These are phyloP conservation scores for Penicillium olsonii DNA, from an alignment of 2,329 filamentous ascomycete species.

Conservation along the genomic window DNA sequence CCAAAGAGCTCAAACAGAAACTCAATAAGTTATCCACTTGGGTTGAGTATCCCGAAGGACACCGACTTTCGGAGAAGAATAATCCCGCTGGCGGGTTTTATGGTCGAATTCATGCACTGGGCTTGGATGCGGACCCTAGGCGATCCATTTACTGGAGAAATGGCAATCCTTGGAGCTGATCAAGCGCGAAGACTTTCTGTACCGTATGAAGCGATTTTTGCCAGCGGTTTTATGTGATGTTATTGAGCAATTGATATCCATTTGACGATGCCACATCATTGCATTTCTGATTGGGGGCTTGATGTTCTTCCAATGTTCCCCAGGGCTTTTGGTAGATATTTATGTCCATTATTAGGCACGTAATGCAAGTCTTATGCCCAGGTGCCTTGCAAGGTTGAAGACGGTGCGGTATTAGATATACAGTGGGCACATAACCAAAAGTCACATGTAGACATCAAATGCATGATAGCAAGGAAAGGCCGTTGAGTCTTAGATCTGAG, in stretches of 20 bases:
- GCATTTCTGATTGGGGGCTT: not conserved
- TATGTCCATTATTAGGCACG: constrained; percentile 1
- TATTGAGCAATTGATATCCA: constrained; percentile 1
- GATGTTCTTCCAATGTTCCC: not conserved
- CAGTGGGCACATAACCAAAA: not conserved
- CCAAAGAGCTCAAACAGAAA: constrained; percentile 1
- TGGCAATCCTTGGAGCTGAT: constrained; percentile 15
- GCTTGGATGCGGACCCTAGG: constrained; percentile 10
- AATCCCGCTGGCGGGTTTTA: constrained; percentile 18
- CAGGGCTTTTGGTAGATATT: not conserved
- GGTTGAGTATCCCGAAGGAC: constrained; percentile 13
- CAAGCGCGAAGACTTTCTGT: not conserved
- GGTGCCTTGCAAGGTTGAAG: not conserved
- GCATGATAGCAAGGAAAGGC: not conserved
- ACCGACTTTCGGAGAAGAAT: constrained; percentile 12
- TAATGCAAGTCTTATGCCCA: not conserved
- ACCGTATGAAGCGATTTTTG: not conserved
- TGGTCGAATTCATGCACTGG: constrained; percentile 20
- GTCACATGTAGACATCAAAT: constrained; percentile 4
- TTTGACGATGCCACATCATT: not conserved
- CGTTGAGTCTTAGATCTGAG: not conserved
- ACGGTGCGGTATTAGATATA: not conserved
- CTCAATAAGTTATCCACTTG: constrained; percentile 19
- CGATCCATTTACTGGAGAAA: constrained; percentile 12
- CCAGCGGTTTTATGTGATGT: not conserved